phyloP scores from a whole-genome alignment of 768 basidiomycete genomes.

The Boletus rufocinnamomeus region DNA sequence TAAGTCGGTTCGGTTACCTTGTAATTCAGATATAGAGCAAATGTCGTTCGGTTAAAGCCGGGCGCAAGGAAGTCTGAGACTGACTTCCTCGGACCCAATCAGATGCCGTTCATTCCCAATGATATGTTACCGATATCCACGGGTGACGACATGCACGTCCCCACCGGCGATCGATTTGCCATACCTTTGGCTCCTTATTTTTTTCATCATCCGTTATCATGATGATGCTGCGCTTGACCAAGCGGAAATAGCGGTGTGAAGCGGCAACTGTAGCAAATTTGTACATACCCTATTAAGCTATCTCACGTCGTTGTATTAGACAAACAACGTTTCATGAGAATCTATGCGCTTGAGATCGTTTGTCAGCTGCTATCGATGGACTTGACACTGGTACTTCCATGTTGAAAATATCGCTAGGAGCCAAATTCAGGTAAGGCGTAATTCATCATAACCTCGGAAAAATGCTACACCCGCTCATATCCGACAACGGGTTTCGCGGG shows the following conservation, averaged over 20 bases:
- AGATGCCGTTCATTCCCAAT: neutral
- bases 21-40: neutral
- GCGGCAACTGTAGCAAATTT: neutral
- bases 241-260: neutral
- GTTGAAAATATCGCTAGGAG: too few species aligned
- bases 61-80: neutral
- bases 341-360: neutral
- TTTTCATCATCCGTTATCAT: neutral
- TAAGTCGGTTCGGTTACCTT: too few species aligned
- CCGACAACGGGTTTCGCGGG: neutral
- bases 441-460: neutral
- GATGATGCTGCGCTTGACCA: neutral
- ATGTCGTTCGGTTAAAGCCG: neutral
- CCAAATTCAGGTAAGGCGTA: neutral
- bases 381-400: neutral
- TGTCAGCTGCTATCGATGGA: too few species aligned
- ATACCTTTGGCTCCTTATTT: neutral
- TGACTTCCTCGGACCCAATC: neutral
- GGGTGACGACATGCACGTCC: neutral
- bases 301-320: neutral
- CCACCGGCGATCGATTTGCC: neutral
- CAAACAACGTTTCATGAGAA: neutral
- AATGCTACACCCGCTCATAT: neutral
- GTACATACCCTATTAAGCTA: neutral
- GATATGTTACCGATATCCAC: neutral